Percentiles rank a stretch among this genome's conserved stretches.
These are phyloP conservation scores for Claviceps spartinae DNA, from an alignment of 2,329 filamentous ascomycete species.

Conservation along the genomic window DNA sequence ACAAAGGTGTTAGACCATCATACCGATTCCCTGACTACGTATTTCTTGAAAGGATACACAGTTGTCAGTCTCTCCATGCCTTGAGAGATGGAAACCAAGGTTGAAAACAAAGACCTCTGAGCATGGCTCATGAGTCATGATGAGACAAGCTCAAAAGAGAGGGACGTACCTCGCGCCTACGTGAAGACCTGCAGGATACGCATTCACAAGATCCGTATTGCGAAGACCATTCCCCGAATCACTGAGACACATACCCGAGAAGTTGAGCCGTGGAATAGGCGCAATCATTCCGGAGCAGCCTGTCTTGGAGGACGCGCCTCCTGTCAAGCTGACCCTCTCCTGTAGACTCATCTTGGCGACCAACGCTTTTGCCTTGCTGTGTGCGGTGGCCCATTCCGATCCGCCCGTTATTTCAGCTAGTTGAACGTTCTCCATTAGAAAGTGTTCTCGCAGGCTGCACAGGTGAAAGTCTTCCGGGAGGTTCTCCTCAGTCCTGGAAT, in stretches of 20 bases:
- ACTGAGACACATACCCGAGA: constrained; percentile 30
- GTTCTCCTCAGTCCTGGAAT: too few species aligned
- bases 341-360: constrained; percentile 59
- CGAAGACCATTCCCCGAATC: constrained; percentile 32
- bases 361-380: constrained; percentile 52
- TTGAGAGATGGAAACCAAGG: too few species aligned
- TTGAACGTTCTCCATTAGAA: too few species aligned
- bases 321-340: constrained; percentile 70
- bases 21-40: too few species aligned
- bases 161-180: constrained; percentile 23
- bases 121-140: too few species aligned
- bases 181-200: constrained; percentile 27
- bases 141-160: background rate
- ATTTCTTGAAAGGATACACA: too few species aligned
- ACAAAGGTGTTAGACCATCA: background rate
- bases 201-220: constrained; percentile 27
- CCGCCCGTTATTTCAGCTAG: constrained; percentile 41
- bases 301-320: constrained; percentile 45
- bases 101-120: too few species aligned
- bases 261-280: constrained; percentile 23
- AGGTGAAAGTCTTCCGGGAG: too few species aligned
- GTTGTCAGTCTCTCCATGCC: too few species aligned
- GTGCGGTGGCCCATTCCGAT: constrained; percentile 50
- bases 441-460: too few species aligned
- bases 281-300: constrained; percentile 34